Evolutionary conservation across 371 early-diverging fungal genomes (phyloP).

Genomic region (Mortierella sp.): DNA sequence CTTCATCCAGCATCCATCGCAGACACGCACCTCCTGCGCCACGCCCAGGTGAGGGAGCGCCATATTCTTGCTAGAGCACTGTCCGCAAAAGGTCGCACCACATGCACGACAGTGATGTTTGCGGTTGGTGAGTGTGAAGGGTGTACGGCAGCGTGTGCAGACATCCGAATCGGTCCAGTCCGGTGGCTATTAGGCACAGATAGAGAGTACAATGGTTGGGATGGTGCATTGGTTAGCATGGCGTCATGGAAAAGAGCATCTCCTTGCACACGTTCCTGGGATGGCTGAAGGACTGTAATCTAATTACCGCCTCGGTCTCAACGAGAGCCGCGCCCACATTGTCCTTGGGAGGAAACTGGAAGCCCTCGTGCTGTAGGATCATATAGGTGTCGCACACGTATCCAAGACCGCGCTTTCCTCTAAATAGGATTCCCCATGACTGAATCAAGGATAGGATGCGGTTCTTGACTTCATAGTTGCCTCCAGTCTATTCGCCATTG

Average conservation of each 20-base stretch:
- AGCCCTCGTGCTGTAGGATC: slow-evolving; percentile 80
- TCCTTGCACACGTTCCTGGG: too few relatives aligned
- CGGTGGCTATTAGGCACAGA: slow-evolving; percentile 72
- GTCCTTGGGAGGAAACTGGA: slow-evolving; percentile 43
- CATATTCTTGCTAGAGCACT: slow-evolving; percentile 87
- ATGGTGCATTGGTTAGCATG: not conserved
- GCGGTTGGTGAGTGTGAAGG: slow-evolving; percentile 91
- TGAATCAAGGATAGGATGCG: slow-evolving; percentile 83
- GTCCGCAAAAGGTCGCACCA: slow-evolving; percentile 90
- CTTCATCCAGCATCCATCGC: slow-evolving; percentile 86
- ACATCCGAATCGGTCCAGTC: slow-evolving; percentile 95
- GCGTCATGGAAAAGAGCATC: not conserved
- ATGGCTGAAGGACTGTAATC: too few relatives aligned
- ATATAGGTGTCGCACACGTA: slow-evolving; percentile 82
- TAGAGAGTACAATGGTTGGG: not conserved
- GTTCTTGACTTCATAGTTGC: slow-evolving; percentile 77
- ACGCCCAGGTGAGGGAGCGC: slow-evolving; percentile 89
- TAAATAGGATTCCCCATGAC: slow-evolving; percentile 88
- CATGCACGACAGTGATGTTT: slow-evolving; percentile 98
- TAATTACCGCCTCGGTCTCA: slow-evolving; percentile 27
- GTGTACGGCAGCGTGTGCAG: slow-evolving; percentile 90
- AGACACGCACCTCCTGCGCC: slow-evolving; percentile 90
- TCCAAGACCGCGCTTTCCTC: slow-evolving; percentile 73
- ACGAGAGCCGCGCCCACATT: slow-evolving; percentile 31
- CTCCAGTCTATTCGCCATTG: slow-evolving; percentile 10